Conservation (phyloP, 352 stramenopile species). For the Phytopythium helicoides region DNA sequence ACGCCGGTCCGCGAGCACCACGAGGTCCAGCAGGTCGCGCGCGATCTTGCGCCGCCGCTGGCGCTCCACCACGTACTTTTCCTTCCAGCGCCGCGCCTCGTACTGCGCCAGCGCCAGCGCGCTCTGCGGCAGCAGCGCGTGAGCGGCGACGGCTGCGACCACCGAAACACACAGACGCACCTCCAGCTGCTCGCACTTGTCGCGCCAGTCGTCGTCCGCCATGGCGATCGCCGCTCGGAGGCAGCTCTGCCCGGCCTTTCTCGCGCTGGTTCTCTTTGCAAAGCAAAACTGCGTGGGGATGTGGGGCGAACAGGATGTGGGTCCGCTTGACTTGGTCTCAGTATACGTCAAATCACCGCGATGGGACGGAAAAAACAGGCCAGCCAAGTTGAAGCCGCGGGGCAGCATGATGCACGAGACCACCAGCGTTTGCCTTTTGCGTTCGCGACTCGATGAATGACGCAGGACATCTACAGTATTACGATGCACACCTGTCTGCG, state of each 20-base stretch:
- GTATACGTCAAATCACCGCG: too few relatives aligned
- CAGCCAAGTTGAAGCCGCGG: background rate
- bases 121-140: slow-evolving; percentile 26
- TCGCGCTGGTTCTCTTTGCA: background rate
- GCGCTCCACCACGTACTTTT: slow-evolving; percentile 78
- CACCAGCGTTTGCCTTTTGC: too few relatives aligned
- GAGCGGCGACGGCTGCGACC: background rate
- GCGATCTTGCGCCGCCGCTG: slow-evolving; percentile 60
- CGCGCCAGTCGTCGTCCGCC: slow-evolving; percentile 22
- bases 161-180: slow-evolving; percentile 10
- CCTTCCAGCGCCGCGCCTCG: slow-evolving; percentile 73
- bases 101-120: slow-evolving; percentile 61
- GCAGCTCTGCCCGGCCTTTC: too few relatives aligned
- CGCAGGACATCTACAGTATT: too few relatives aligned
- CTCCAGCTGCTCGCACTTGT: slow-evolving; percentile 46
- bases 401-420: too few relatives aligned
- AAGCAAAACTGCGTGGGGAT: too few relatives aligned
- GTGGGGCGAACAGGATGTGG: background rate
- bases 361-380: too few relatives aligned
- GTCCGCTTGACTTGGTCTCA: background rate
- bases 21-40: slow-evolving; percentile 63
- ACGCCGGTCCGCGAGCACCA: slow-evolving; percentile 34
- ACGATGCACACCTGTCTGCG: too few relatives aligned
- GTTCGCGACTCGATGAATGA: too few relatives aligned
- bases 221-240: too few relatives aligned